Percentiles rank a stretch among this genome's conserved stretches.
These are phyloP conservation scores for Populus hybrid DNA, from an alignment of 441 rosid species.

Conservation along the genomic window DNA sequence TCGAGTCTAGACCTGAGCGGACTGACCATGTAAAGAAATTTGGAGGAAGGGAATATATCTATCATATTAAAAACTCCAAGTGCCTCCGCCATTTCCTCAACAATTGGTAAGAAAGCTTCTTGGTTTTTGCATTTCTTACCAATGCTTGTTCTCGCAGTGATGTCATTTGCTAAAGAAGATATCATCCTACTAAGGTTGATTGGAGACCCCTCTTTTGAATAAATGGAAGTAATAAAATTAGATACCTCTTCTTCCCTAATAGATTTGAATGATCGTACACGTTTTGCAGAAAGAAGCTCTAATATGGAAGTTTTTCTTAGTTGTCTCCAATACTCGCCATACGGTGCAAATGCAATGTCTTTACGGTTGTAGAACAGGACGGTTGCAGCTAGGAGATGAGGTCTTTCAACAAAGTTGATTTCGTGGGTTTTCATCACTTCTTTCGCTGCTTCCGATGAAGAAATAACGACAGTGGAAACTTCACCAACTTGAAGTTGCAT, in stretches of 20 bases:
- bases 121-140: neutral
- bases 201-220: neutral
- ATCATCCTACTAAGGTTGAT: neutral
- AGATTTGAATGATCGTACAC: neutral
- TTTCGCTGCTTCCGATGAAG: neutral
- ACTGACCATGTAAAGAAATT: neutral
- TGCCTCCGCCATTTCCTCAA: neutral
- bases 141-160: neutral
- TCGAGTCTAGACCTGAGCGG: neutral
- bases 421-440: neutral
- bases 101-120: neutral
- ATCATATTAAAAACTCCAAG: neutral
- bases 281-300: neutral
- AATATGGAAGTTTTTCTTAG: neutral
- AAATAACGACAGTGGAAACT: constrained; percentile 1
- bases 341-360: constrained; percentile 2
- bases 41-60: neutral
- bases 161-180: neutral
- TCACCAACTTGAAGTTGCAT: constrained; percentile 9
- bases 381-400: neutral
- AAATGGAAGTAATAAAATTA: neutral
- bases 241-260: neutral
- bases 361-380: neutral
- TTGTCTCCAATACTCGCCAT: constrained; percentile 4
- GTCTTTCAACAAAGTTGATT: neutral